Evolutionary conservation across 1,284 basidiomycete species (phyloP).

Genomic region (Macrocystidia cucumis): DNA sequence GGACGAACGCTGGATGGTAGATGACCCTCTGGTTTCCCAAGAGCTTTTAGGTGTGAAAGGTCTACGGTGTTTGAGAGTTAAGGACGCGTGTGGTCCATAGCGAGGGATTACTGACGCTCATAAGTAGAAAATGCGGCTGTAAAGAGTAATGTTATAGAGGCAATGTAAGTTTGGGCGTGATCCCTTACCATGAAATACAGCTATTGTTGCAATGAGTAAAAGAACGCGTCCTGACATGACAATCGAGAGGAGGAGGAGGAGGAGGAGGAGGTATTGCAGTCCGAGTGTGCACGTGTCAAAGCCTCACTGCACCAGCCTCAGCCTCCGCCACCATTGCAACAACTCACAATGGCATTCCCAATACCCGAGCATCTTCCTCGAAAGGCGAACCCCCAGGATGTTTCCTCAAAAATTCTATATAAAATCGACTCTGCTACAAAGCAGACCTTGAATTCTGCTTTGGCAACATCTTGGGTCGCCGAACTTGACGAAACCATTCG

Average conservation of each 20-base stretch:
- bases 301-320: neutral
- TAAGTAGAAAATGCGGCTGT: slow-evolving; percentile 41
- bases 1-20: slow-evolving; percentile 51
- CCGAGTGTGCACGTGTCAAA: slow-evolving; percentile 12
- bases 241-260: too few relatives aligned
- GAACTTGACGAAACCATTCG: slow-evolving; percentile 65
- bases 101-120: slow-evolving; percentile 45
- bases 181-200: slow-evolving; percentile 43
- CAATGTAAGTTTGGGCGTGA: neutral
- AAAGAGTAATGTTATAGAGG: slow-evolving; percentile 2
- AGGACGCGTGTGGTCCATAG: slow-evolving; percentile 5
- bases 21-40: slow-evolving; percentile 58
- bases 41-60: slow-evolving; percentile 64
- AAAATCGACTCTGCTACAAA: slow-evolving; percentile 57
- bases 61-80: slow-evolving; percentile 32
- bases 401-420: slow-evolving; percentile 58
- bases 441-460: slow-evolving; percentile 45
- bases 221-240: too few relatives aligned
- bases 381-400: slow-evolving; percentile 43
- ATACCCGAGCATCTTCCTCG: slow-evolving; percentile 64
- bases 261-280: slow-evolving; percentile 39
- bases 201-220: slow-evolving; percentile 36
- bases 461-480: slow-evolving; percentile 59
- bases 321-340: neutral
- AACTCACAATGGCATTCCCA: slow-evolving; percentile 56